Percentiles rank a stretch among this genome's conserved stretches.
These are phyloP conservation scores for Beauveria sp. DNA, from an alignment of 2,329 filamentous ascomycete genomes.

Conservation along the genomic window DNA sequence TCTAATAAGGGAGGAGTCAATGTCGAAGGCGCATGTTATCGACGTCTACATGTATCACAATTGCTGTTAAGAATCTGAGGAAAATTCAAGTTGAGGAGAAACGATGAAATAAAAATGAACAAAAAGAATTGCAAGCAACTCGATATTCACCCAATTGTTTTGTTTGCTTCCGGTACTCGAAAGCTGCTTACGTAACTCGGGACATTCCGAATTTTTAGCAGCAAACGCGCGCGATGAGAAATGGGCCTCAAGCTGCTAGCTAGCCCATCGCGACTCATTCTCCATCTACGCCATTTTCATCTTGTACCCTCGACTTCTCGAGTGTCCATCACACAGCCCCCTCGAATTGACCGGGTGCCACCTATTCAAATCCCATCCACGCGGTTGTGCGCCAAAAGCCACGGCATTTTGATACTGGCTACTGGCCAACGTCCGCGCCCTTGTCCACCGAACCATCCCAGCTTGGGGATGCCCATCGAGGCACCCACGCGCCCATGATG, in stretches of 20 bases:
- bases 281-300: constrained; percentile 7
- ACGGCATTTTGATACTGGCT: neutral
- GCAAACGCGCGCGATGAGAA: constrained; percentile 24
- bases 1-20: constrained; percentile 11
- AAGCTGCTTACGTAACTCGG: constrained; percentile 19
- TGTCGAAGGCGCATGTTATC: neutral
- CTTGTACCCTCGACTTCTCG: neutral
- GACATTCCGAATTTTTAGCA: constrained; percentile 17
- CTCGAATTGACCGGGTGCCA: neutral
- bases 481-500: constrained; percentile 30
- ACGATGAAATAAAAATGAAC: neutral
- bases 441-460: neutral
- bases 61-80: neutral
- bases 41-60: neutral
- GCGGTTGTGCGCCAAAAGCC: neutral
- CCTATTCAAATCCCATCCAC: neutral
- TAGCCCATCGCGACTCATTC: constrained; percentile 10
- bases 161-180: neutral
- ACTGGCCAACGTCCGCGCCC: neutral
- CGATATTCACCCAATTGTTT: neutral
- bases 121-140: neutral
- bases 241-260: constrained; percentile 16
- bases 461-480: constrained; percentile 3
- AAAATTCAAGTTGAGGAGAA: neutral
- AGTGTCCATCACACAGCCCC: constrained; percentile 2